phyloP scores from a whole-genome alignment of 495 filamentous ascomycete species.

The Aspergillus baeticus region DNA sequence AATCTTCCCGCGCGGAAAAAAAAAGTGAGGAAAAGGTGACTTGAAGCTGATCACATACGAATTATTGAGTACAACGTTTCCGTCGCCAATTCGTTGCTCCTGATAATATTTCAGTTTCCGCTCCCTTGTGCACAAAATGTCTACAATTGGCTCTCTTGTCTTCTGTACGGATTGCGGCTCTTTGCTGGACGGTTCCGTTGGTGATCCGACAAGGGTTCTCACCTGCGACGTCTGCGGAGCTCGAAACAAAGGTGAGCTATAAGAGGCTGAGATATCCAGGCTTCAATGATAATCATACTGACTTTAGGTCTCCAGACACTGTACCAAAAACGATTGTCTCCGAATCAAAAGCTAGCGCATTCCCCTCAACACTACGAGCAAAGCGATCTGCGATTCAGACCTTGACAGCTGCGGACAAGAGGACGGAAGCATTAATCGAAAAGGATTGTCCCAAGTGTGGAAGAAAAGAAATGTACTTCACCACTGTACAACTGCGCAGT shows the following conservation, averaged over 20 bases:
- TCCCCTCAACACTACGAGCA: slow-evolving; percentile 81
- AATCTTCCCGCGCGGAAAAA: slow-evolving; percentile 23
- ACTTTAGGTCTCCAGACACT: slow-evolving; percentile 55
- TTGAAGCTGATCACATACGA: background rate
- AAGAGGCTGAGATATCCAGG: background rate
- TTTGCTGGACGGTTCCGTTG: slow-evolving; percentile 76
- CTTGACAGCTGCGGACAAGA: slow-evolving; percentile 72
- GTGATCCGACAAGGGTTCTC: slow-evolving; percentile 69
- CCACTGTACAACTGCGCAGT: slow-evolving; percentile 80
- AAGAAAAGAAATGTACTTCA: slow-evolving; percentile 78
- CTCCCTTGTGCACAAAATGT: slow-evolving; percentile 53
- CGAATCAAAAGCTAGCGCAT: slow-evolving; percentile 76
- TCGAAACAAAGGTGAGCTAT: slow-evolving; percentile 52
- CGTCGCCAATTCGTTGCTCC: background rate
- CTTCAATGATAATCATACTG: slow-evolving; percentile 7
- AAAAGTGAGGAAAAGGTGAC: slow-evolving; percentile 25
- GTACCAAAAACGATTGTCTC: slow-evolving; percentile 80
- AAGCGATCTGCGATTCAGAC: slow-evolving; percentile 85
- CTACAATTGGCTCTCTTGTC: slow-evolving; percentile 82
- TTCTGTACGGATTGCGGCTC: slow-evolving; percentile 96
- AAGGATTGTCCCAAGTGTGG: slow-evolving; percentile 80
- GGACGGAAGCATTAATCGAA: slow-evolving; percentile 70
- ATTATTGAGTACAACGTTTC: background rate
- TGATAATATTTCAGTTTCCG: background rate
- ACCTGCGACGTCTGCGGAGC: slow-evolving; percentile 83